Evolutionary conservation across 2,329 filamentous ascomycete species (phyloP).

Genomic region (Trichophaea hybrida): DNA sequence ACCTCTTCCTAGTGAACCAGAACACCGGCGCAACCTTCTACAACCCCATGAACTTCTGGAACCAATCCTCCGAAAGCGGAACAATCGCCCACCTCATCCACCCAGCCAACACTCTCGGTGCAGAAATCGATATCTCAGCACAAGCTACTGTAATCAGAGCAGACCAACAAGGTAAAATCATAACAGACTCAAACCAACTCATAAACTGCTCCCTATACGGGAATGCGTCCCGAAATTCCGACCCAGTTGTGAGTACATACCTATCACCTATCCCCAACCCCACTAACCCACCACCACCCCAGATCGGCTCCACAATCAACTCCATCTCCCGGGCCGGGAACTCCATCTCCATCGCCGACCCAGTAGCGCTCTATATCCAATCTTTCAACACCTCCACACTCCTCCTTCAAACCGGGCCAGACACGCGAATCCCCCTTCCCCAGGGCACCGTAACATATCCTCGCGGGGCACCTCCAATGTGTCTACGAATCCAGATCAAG

Average conservation of each 20-base stretch:
- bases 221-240: slow-evolving; percentile 10
- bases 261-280: background rate
- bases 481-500: background rate
- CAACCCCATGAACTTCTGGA: slow-evolving; percentile 13
- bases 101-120: slow-evolving; percentile 9
- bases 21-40: slow-evolving; percentile 1
- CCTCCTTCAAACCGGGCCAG: background rate
- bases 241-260: background rate
- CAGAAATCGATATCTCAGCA: slow-evolving; percentile 16
- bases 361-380: slow-evolving; percentile 14
- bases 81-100: slow-evolving; percentile 12
- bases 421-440: background rate
- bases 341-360: slow-evolving; percentile 6
- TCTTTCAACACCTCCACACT: slow-evolving; percentile 4
- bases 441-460: slow-evolving; percentile 1
- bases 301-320: slow-evolving; percentile 15
- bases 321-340: background rate
- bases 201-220: slow-evolving; percentile 15
- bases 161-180: background rate
- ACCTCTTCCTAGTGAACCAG: background rate
- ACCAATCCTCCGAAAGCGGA: slow-evolving; percentile 1
- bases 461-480: slow-evolving; percentile 5
- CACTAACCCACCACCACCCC: background rate
- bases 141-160: slow-evolving; percentile 13
- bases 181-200: slow-evolving; percentile 9